phyloP scores from a whole-genome alignment of 805 yeast genomes.

The Teunomyces cretensis region DNA sequence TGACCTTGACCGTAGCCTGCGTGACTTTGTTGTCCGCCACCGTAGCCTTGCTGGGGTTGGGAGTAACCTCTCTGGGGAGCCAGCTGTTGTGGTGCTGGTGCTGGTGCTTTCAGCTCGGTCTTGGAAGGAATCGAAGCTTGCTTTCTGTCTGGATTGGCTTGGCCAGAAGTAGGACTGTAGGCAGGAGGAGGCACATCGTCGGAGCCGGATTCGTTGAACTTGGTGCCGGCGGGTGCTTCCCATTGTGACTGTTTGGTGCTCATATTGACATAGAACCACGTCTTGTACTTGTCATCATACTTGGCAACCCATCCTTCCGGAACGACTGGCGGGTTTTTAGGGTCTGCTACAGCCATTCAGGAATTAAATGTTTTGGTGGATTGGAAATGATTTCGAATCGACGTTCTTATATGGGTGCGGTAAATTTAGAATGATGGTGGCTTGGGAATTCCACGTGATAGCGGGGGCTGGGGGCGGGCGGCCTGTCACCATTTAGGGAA shows the following conservation, averaged over 20 bases:
- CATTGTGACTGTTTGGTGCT: conserved; percentile 79
- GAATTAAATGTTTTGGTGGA: background rate
- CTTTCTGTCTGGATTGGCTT: background rate
- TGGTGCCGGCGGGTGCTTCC: conserved; percentile 75
- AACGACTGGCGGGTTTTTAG: conserved; percentile 48
- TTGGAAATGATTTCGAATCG: background rate
- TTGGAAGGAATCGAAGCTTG: conserved; percentile 5
- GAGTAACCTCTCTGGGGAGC: too few relatives aligned
- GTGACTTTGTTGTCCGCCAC: conserved; percentile 13
- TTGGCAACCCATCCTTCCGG: conserved; percentile 75
- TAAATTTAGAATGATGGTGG: background rate
- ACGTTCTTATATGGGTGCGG: background rate
- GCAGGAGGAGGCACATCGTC: conserved; percentile 13
- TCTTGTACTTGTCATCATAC: conserved; percentile 65
- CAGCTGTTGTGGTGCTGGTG: conserved; percentile 1
- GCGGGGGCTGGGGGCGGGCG: background rate
- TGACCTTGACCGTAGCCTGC: conserved; percentile 14
- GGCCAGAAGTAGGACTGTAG: background rate
- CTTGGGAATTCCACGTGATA: background rate
- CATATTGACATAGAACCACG: conserved; percentile 81
- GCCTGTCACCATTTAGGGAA: too few relatives aligned
- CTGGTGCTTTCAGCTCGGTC: conserved; percentile 1
- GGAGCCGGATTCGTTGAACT: conserved; percentile 19
- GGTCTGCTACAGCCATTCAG: conserved; percentile 7
- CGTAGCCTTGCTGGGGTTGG: conserved; percentile 2